A percentile compares a stretch with the other conserved stretches of the same genome.
phyloP scores from a whole-genome alignment of 192 early-diverging fungal species.

The Gigaspora rosea region DNA sequence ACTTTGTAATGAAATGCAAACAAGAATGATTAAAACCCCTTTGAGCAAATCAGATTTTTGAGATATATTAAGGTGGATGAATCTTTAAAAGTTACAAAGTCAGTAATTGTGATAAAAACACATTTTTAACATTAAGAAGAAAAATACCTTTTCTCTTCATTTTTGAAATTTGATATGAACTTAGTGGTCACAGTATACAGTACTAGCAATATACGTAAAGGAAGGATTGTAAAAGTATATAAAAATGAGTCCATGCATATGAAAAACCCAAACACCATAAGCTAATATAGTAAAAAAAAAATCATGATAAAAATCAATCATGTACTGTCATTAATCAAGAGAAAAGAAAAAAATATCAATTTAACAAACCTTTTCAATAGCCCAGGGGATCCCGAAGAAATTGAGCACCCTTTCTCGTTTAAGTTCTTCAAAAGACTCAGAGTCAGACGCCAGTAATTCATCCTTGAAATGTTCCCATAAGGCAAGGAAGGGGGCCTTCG shows the following conservation, averaged over 20 bases:
- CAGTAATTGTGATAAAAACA: conserved; percentile 24
- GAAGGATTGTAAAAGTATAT: conserved; percentile 93
- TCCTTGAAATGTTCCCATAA: conserved; percentile 65
- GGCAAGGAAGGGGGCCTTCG: conserved; percentile 31
- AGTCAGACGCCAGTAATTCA: conserved; percentile 64
- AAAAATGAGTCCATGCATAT: conserved; percentile 96
- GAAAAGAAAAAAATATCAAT: not conserved
- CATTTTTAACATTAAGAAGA: not conserved
- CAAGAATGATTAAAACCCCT: conserved; percentile 74
- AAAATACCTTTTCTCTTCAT: conserved; percentile 40
- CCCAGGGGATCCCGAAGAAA: conserved; percentile 83
- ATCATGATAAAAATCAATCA: not conserved
- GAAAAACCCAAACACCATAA: conserved; percentile 87
- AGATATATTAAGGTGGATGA: conserved; percentile 65
- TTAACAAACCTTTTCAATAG: conserved; percentile 78
- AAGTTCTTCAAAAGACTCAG: conserved; percentile 73
- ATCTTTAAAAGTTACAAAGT: not conserved
- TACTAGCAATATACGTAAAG: conserved; percentile 80
- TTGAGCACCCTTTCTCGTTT: conserved; percentile 87
- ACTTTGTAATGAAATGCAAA: conserved; percentile 72
- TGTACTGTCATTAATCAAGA: not conserved
- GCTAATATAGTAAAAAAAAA: conserved; percentile 47
- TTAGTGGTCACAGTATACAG: conserved; percentile 46
- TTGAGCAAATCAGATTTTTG: conserved; percentile 93
- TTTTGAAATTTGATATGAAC: conserved; percentile 41